Percentiles rank a stretch among this genome's conserved stretches.
Evolutionary conservation across 2,329 filamentous ascomycete genomes (phyloP).

Genomic region (Fusarium verrucosum): DNA sequence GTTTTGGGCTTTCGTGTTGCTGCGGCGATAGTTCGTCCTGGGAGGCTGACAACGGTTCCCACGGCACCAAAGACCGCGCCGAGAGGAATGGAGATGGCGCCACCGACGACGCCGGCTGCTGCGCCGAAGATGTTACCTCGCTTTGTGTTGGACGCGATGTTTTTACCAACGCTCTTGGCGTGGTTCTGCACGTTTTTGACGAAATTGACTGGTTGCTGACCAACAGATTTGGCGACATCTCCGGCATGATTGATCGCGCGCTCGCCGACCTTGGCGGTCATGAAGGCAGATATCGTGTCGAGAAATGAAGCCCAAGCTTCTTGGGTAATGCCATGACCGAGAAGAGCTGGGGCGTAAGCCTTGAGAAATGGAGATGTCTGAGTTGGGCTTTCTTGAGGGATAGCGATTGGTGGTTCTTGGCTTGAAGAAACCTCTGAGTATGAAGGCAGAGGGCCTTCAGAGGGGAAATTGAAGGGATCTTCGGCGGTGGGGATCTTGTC

Average conservation of each 20-base stretch:
- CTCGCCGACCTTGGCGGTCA: constrained; percentile 56
- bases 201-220: constrained; percentile 49
- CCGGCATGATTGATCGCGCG: constrained; percentile 55
- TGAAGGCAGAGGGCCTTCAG: constrained; percentile 43
- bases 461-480: constrained; percentile 54
- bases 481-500: constrained; percentile 45
- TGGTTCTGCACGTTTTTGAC: constrained; percentile 51
- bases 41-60: constrained; percentile 49
- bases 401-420: constrained; percentile 49
- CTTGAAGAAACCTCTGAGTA: constrained; percentile 41
- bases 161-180: constrained; percentile 50
- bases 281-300: constrained; percentile 56
- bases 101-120: constrained; percentile 49
- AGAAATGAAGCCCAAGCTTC: constrained; percentile 50
- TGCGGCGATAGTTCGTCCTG: constrained; percentile 48
- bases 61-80: constrained; percentile 50
- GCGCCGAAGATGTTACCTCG: constrained; percentile 54
- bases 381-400: constrained; percentile 51
- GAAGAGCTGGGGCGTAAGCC: constrained; percentile 52
- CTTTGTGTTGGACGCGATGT: constrained; percentile 50
- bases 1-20: constrained; percentile 52
- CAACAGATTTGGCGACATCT: constrained; percentile 52
- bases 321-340: constrained; percentile 50
- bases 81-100: constrained; percentile 52
- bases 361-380: constrained; percentile 51